Base-by-base conservation (phyloP, 208 protist genomes). In the Crithidia sp. region DNA sequence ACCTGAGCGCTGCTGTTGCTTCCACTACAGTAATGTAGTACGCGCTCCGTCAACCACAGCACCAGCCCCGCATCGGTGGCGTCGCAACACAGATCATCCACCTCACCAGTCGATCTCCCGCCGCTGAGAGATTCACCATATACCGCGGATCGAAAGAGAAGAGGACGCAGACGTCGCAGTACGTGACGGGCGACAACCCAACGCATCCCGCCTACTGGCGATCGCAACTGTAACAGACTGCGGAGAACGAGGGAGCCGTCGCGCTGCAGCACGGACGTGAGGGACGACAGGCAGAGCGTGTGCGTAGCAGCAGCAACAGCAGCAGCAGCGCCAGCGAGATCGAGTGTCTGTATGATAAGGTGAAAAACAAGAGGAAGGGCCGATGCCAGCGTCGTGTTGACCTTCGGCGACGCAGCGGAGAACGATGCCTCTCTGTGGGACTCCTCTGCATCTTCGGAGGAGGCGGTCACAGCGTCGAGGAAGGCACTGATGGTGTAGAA, bases 401-500 rank as follows among this genome's bases (percentile, higher is more conserved):
- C 2, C 45, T 49, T 2, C 45, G 2, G 28, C 1, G 28, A 28
- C 28, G 28, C 28, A 28, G 28, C 28, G 1, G 28, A 28, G 28
- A 28, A 28, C 28, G 28, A 28, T 28, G 28, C 28, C 28, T 49
- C 45, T 49, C 12, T 13, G 0, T 14, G 9, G 45, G 45, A 13
- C 45, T 49, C 45, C 7, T 7, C 7, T 13, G 45, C 9, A 14
- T 49, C 9, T 49, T 7, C 7, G 16, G 52, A 8, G 52, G 52
- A 56, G n/a, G 52, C 8, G 10, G 52, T 0, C 8, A 8, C 6
- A 16, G 43, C 55, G 8, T 77, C 63, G 10, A 77, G 36, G 14
- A 71, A 64, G 43, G 28, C 40, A 45, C 63, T 76, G 71, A 76
- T 69, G 55, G 71, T 64, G 62, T 76, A 76, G 3, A 76, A 59